Percentiles rank a stretch among this genome's conserved stretches.
phyloP scores from a whole-genome alignment of 805 yeast species.

The Candida ovalis region DNA sequence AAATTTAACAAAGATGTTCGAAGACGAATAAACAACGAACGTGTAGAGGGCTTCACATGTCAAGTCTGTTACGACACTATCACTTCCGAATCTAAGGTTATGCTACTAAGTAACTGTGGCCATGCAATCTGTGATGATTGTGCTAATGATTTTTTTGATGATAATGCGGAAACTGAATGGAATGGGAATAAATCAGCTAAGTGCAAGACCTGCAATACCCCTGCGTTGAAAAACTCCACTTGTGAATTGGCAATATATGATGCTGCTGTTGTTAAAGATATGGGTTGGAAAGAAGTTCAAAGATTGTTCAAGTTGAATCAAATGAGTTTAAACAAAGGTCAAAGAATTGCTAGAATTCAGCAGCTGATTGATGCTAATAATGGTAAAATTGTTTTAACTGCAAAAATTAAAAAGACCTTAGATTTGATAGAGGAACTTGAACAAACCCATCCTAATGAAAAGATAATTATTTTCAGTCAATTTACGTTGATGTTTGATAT shows the following conservation, averaged over 20 bases:
- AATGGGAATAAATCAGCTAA: slow-evolving; percentile 36
- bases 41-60: slow-evolving; percentile 46
- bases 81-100: slow-evolving; percentile 39
- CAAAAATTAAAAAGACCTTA: slow-evolving; percentile 64
- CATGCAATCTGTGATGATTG: slow-evolving; percentile 68
- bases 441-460: slow-evolving; percentile 54
- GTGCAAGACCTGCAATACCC: slow-evolving; percentile 52
- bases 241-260: slow-evolving; percentile 51
- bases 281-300: slow-evolving; percentile 22
- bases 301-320: slow-evolving; percentile 20
- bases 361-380: slow-evolving; percentile 29
- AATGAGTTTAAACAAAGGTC: slow-evolving; percentile 21
- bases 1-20: slow-evolving; percentile 22
- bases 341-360: slow-evolving; percentile 26
- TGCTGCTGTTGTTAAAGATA: slow-evolving; percentile 35
- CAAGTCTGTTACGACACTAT: slow-evolving; percentile 60
- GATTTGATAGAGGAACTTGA: slow-evolving; percentile 52
- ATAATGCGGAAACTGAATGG: slow-evolving; percentile 33
- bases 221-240: slow-evolving; percentile 35
- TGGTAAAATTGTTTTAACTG: slow-evolving; percentile 54
- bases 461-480: slow-evolving; percentile 80
- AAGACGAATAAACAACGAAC: slow-evolving; percentile 32
- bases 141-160: slow-evolving; percentile 47
- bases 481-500: slow-evolving; percentile 78
- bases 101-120: slow-evolving; percentile 63